These are phyloP conservation scores for Nyctanthes arbortristis DNA, from an alignment of 257 asterid genomes.

Conservation along the genomic window DNA sequence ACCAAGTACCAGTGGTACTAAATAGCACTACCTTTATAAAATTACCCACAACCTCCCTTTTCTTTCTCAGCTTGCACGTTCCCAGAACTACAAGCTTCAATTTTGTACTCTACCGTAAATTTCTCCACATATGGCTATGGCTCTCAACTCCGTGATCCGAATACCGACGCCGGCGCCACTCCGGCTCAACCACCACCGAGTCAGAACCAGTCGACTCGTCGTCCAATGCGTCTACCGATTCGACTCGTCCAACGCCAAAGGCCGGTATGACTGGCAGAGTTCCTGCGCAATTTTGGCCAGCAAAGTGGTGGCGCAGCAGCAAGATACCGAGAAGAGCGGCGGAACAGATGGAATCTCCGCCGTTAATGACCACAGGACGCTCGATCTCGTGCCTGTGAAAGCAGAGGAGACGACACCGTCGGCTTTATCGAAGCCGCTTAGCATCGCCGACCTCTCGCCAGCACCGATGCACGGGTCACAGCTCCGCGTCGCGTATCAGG, in stretches of 20 bases:
- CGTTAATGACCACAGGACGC: constrained; percentile 52
- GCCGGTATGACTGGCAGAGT: constrained; percentile 80
- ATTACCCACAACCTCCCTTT: constrained; percentile 28
- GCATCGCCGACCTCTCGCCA: constrained; percentile 44
- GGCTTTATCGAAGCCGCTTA: constrained; percentile 36
- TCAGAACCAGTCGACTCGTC: constrained; percentile 14
- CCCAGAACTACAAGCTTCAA: constrained; percentile 48
- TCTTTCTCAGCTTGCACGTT: constrained; percentile 73
- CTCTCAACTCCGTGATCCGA: constrained; percentile 34
- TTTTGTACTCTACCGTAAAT: neutral
- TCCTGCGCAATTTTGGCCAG: constrained; percentile 75
- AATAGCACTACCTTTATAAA: too few species aligned
- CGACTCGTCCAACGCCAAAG: constrained; percentile 34
- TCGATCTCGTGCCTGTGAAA: constrained; percentile 48
- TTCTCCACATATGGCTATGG: constrained; percentile 29
- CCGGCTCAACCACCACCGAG: constrained; percentile 22
- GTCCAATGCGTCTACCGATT: constrained; percentile 34
- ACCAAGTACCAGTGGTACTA: too few species aligned
- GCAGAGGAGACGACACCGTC: neutral
- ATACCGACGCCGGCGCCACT: constrained; percentile 13
- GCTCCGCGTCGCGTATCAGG: constrained; percentile 59
- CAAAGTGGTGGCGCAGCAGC: constrained; percentile 69
- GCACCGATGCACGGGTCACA: constrained; percentile 53
- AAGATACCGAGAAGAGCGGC: constrained; percentile 40
- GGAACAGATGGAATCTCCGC: constrained; percentile 39